Conservation (phyloP, 345 rosid genomes). For the Boechera stricta region DNA sequence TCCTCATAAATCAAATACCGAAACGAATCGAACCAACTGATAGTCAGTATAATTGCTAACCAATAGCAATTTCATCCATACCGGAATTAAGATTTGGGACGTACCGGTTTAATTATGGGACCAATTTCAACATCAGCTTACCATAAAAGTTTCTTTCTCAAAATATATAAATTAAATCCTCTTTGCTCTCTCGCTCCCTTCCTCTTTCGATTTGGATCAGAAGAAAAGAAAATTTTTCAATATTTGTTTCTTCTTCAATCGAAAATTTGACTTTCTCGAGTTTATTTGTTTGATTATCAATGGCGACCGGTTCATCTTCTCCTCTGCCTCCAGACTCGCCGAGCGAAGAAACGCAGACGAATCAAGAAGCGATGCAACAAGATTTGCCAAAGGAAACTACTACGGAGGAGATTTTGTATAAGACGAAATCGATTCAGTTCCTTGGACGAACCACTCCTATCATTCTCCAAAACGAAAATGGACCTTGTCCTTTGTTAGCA, state of each 20-base stretch:
- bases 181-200: slow-evolving; percentile 20
- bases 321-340: slow-evolving; percentile 40
- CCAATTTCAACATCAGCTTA: not conserved
- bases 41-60: not conserved
- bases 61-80: not conserved
- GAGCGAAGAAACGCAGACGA: slow-evolving; percentile 45
- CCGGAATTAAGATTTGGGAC: slow-evolving; percentile 9
- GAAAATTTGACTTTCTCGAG: slow-evolving; percentile 24
- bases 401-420: slow-evolving; percentile 58
- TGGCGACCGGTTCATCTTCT: slow-evolving; percentile 43
- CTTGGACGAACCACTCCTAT: slow-evolving; percentile 86
- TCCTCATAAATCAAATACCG: not conserved
- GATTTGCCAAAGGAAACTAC: slow-evolving; percentile 36
- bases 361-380: slow-evolving; percentile 38
- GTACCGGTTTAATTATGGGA: slow-evolving; percentile 33
- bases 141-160: slow-evolving; percentile 15
- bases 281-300: slow-evolving; percentile 32
- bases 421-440: slow-evolving; percentile 83
- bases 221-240: slow-evolving; percentile 3
- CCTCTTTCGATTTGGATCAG: slow-evolving; percentile 43
- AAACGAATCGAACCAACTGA: not conserved
- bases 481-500: slow-evolving; percentile 98
- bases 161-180: slow-evolving; percentile 35
- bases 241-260: slow-evolving; percentile 26
- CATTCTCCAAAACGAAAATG: slow-evolving; percentile 95